phyloP scores from a whole-genome alignment of 345 rosid species.

The Melaleuca quinquenervia region DNA sequence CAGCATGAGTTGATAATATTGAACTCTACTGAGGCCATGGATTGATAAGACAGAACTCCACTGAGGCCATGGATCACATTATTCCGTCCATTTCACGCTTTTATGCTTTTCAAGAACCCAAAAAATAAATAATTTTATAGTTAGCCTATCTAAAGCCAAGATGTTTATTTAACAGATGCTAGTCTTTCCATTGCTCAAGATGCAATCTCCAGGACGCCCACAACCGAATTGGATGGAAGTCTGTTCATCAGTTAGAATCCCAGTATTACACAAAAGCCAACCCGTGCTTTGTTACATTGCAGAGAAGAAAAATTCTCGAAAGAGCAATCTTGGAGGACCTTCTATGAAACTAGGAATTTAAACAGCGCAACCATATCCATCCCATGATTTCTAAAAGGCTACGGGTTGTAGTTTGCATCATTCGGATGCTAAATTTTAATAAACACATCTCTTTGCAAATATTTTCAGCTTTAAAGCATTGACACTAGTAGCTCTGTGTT shows the following conservation, averaged over 20 bases:
- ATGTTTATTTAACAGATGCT: neutral
- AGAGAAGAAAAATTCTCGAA: neutral
- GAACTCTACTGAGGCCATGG: neutral
- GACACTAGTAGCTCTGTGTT: neutral
- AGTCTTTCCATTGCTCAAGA: neutral
- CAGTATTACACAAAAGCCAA: neutral
- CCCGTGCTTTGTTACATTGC: neutral
- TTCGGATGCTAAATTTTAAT: neutral
- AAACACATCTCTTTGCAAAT: neutral
- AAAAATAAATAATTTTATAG: neutral
- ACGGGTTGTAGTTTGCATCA: neutral
- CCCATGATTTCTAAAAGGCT: neutral
- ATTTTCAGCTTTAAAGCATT: neutral
- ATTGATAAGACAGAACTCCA: neutral
- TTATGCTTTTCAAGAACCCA: neutral
- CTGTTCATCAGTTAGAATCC: neutral
- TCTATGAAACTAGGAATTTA: neutral
- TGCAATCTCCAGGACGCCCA: neutral
- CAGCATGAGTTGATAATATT: neutral
- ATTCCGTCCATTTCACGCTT: neutral
- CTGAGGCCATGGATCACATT: neutral
- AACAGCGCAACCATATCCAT: neutral
- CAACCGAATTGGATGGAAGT: neutral
- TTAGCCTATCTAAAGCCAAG: neutral
- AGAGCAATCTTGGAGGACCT: neutral